Conservation (phyloP, 306 rosid genomes). For the Hippophae tibetana region DNA sequence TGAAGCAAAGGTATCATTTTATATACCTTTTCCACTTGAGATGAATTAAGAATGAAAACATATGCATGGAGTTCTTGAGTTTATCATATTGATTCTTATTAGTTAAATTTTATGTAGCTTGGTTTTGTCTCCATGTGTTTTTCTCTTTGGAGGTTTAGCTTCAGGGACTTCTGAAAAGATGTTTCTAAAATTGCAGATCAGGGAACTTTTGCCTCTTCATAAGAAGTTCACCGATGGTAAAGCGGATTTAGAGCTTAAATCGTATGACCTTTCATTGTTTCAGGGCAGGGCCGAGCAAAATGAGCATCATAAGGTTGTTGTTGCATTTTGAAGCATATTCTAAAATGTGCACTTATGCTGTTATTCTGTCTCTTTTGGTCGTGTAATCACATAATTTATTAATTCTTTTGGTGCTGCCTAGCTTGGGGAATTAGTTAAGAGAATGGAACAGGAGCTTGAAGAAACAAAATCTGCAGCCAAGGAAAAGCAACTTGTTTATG, state of each 20-base stretch:
- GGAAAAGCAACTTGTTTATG: constrained; percentile 48
- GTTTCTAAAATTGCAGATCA: constrained; percentile 46
- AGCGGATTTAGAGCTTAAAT: constrained; percentile 69
- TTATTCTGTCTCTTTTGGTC: background rate
- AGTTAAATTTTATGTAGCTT: too few species aligned
- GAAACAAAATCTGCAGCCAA: constrained; percentile 61
- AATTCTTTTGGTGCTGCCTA: constrained; percentile 22
- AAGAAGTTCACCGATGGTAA: constrained; percentile 61
- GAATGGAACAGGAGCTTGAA: constrained; percentile 70
- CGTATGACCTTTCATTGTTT: constrained; percentile 70
- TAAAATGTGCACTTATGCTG: background rate
- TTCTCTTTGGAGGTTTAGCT: background rate
- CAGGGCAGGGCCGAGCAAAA: constrained; percentile 89
- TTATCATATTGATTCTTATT: too few species aligned
- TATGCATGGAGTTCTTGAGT: too few species aligned
- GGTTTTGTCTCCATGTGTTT: background rate
- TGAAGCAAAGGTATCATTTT: constrained; percentile 54
- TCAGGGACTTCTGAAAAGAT: background rate
- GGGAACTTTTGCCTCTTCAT: constrained; percentile 67
- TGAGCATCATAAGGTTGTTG: constrained; percentile 87
- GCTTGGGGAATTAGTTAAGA: constrained; percentile 90
- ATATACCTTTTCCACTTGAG: too few species aligned
- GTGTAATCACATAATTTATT: background rate
- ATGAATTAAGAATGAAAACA: too few species aligned
- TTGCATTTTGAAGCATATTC: constrained; percentile 7